phyloP scores from a whole-genome alignment of 2,329 filamentous ascomycete species.

The Pyrenophora teres region DNA sequence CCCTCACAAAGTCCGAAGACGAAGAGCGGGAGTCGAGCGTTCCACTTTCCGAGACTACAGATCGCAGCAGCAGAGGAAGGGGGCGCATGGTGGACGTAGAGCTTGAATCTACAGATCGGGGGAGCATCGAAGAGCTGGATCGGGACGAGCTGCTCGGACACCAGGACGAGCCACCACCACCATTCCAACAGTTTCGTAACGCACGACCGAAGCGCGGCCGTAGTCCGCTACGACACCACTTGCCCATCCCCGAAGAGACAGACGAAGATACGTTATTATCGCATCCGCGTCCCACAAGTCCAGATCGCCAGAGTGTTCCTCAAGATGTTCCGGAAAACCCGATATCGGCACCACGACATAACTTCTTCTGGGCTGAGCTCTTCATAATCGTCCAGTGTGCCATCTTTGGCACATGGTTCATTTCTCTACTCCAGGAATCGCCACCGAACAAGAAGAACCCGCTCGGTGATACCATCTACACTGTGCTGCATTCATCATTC shows the following conservation, averaged over 20 bases:
- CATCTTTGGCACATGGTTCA: conserved; percentile 83
- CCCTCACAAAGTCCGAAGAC: conserved; percentile 38
- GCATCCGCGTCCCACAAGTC: conserved; percentile 52
- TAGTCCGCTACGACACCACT: conserved; percentile 48
- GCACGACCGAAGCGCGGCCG: conserved; percentile 46
- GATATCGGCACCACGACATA: conserved; percentile 62
- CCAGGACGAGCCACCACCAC: conserved; percentile 58
- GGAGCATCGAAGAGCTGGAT: conserved; percentile 50
- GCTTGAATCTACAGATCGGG: conserved; percentile 67
- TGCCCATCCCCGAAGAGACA: conserved; percentile 56
- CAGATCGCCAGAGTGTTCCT: conserved; percentile 60
- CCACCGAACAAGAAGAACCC: conserved; percentile 69
- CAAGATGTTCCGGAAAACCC: conserved; percentile 60
- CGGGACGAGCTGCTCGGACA: conserved; percentile 42
- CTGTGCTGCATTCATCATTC: conserved; percentile 82
- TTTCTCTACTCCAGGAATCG: conserved; percentile 88
- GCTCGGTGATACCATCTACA: conserved; percentile 93
- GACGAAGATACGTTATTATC: conserved; percentile 56
- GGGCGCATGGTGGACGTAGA: conserved; percentile 82
- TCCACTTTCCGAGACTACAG: conserved; percentile 49
- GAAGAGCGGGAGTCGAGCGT: conserved; percentile 50
- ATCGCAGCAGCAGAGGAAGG: conserved; percentile 61
- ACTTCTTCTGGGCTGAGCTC: conserved; percentile 88
- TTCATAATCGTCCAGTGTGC: conserved; percentile 84
- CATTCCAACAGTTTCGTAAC: conserved; percentile 62